These are phyloP conservation scores for Globisporangium paroecandrum DNA, from an alignment of 352 stramenopile genomes.

Conservation along the genomic window DNA sequence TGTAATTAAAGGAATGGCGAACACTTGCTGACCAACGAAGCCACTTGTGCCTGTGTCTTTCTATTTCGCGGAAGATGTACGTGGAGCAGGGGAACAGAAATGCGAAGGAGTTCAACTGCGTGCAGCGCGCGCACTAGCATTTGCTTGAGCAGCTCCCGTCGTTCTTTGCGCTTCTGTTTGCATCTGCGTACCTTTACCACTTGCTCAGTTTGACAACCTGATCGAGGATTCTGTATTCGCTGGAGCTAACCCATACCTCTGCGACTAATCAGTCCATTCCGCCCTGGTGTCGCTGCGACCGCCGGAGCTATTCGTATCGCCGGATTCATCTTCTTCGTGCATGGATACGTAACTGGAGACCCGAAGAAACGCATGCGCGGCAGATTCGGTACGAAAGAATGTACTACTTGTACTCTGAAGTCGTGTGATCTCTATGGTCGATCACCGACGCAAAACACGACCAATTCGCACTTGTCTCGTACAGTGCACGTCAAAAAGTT, in stretches of 20 bases:
- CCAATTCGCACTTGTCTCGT: too few relatives aligned
- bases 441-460: too few relatives aligned
- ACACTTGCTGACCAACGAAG: too few relatives aligned
- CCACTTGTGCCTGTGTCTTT: not conserved
- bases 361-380: not conserved
- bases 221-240: too few relatives aligned
- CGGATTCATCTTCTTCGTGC: constrained; percentile 1
- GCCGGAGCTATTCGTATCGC: not conserved
- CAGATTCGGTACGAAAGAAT: not conserved
- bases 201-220: too few relatives aligned
- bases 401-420: too few relatives aligned
- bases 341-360: not conserved
- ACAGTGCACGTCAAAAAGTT: too few relatives aligned
- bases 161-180: constrained; percentile 22
- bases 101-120: constrained; percentile 86
- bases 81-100: constrained; percentile 86
- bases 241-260: too few relatives aligned
- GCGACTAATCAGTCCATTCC: not conserved
- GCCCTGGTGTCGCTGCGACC: constrained; percentile 15
- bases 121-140: constrained; percentile 91
- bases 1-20: too few relatives aligned
- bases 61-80: constrained; percentile 30
- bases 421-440: too few relatives aligned
- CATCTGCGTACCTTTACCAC: not conserved
- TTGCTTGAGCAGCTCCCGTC: constrained; percentile 84